Evolutionary conservation across 2,329 filamentous ascomycete genomes (phyloP), one percentile per base, ranked within the genome.

Genomic region (Neopestalotiopsis sp.): DNA sequence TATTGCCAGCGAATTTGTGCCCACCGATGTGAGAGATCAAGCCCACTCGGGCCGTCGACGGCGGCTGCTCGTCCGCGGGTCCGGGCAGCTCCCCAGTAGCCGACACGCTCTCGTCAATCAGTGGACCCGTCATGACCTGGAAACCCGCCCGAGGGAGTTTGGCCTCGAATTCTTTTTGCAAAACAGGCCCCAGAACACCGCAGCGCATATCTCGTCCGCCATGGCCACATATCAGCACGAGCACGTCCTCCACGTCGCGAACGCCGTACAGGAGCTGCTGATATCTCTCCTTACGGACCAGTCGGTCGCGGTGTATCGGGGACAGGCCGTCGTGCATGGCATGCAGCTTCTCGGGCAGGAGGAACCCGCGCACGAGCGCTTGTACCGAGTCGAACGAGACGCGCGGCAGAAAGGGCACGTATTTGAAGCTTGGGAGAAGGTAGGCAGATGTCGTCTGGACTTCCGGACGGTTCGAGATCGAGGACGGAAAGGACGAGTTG

Each of bases 211-310:
- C 96, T 12, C 96, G 86, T 2, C 90, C 90, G 14, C 91, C 92
- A 75, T 99, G 96, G 0, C 94, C 94, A 77, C 96, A 99, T 58
- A 98, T 91, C 24, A 98, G 82, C 38, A 99, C 88, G n/a, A 93
- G 75, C 4, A 94, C 84, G 71, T 94, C 91, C 17, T 87, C 76
- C 9, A 92, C 87, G 69, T 90, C 87, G 12, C 86, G 82, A 4
- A 93, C 90, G 1, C 86, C 85, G 1, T 81, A 80, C 2, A 94
- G 82, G 45, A 81, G 82, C 67, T 70, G 82, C 75, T 76, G 88
- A 75, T 82, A 90, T 67, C 78, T 89, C 71, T 79, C 85, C 80
- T 85, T 89, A 73, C 82, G 83, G 59, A 77, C 81, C 65, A 84
- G 78, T 1, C 84, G 79, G 75, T 90, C 88, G 59, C 84, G 83